phyloP scores from a whole-genome alignment of 148 eudicot genomes.

The Camellia lanceoleosa region DNA sequence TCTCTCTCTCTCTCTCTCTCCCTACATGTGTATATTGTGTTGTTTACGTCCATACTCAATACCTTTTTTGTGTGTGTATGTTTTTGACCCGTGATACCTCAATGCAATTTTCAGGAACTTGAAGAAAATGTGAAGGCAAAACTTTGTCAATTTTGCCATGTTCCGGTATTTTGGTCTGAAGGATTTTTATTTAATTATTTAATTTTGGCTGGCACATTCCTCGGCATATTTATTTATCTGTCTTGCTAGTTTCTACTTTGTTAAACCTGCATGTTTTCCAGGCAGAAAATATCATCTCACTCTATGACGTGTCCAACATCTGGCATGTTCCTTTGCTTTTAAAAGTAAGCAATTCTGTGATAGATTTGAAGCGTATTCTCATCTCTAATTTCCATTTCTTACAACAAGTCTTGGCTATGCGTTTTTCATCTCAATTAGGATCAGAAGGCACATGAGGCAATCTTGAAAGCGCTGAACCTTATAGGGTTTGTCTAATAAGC shows the following conservation, averaged over 20 bases:
- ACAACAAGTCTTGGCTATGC: background rate
- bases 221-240: background rate
- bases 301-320: conserved; percentile 79
- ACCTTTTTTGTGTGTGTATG: background rate
- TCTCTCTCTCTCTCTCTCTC: conserved; percentile 22
- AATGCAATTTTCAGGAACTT: conserved; percentile 44
- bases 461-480: conserved; percentile 66
- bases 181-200: background rate
- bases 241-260: too few species aligned
- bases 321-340: conserved; percentile 83
- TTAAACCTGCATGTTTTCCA: conserved; percentile 15
- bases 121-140: conserved; percentile 74
- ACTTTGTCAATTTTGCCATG: conserved; percentile 92
- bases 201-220: background rate
- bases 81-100: background rate
- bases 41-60: background rate
- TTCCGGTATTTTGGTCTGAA: conserved; percentile 50
- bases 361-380: background rate
- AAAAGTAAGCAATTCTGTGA: conserved; percentile 39
- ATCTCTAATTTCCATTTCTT: background rate
- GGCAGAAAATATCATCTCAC: conserved; percentile 61
- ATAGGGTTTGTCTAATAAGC: conserved; percentile 42
- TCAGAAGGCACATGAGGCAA: conserved; percentile 84
- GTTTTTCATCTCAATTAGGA: conserved; percentile 37
- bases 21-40: too few species aligned